These are phyloP conservation scores for Aspergillus egyptiacus DNA, from an alignment of 495 filamentous ascomycete genomes.

Conservation along the genomic window DNA sequence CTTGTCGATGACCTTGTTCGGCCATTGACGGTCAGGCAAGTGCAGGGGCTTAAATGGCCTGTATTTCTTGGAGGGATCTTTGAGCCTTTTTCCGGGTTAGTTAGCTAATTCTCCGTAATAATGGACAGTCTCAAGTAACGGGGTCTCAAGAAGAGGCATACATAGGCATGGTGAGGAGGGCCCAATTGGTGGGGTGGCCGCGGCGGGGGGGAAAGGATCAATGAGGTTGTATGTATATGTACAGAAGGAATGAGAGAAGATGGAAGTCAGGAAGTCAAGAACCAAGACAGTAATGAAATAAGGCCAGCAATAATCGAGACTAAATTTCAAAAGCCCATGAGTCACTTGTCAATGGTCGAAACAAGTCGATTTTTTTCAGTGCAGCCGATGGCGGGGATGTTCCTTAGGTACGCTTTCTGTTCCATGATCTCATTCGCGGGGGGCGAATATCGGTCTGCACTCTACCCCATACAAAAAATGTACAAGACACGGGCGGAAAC, in stretches of 20 bases:
- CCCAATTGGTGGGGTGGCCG: conserved; percentile 6
- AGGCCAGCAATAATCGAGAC: conserved; percentile 10
- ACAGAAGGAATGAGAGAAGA: neutral
- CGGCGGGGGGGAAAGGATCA: conserved; percentile 5
- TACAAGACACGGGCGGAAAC: no score
- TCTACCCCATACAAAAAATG: neutral
- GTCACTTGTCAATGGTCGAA: conserved; percentile 9
- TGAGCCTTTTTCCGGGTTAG: conserved; percentile 49
- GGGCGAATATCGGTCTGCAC: neutral
- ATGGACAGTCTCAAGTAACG: conserved; percentile 5
- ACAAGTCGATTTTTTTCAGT: neutral
- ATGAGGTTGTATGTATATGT: neutral
- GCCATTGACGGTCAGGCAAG: conserved; percentile 89
- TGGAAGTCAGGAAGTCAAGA: neutral
- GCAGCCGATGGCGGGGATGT: conserved; percentile 8
- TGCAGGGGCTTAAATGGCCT: conserved; percentile 69
- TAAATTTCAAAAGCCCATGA: conserved; percentile 12
- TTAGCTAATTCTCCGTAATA: neutral
- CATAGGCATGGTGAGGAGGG: conserved; percentile 9
- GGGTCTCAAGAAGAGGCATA: neutral
- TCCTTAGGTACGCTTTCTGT: neutral
- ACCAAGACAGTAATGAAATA: neutral
- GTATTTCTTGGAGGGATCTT: conserved; percentile 92
- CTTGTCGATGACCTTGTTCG: conserved; percentile 66
- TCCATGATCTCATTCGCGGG: conserved; percentile 4